Evolutionary conservation across 1,284 basidiomycete species (phyloP).

Genomic region (Sanghuangporus sanghuang): DNA sequence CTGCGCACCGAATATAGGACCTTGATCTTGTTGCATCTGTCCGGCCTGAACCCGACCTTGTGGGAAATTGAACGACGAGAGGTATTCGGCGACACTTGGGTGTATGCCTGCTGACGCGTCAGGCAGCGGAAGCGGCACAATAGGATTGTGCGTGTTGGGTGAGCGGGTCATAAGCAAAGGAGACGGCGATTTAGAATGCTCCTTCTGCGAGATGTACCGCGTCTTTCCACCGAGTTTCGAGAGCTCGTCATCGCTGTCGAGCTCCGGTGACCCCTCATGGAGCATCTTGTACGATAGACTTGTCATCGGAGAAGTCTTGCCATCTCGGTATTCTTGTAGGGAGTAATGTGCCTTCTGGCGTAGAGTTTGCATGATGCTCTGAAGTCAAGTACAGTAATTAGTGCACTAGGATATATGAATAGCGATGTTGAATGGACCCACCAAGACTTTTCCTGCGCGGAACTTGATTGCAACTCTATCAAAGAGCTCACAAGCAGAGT

Average conservation of each 20-base stretch:
- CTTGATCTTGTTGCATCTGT: background rate
- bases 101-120: conserved; percentile 41
- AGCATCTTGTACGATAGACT: conserved; percentile 28
- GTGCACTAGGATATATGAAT: background rate
- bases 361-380: conserved; percentile 43
- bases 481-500: conserved; percentile 74
- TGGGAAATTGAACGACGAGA: conserved; percentile 48
- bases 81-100: conserved; percentile 58
- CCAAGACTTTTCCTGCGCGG: conserved; percentile 63
- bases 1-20: background rate
- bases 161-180: conserved; percentile 54
- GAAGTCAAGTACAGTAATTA: conserved; percentile 19
- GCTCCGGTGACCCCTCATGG: conserved; percentile 42
- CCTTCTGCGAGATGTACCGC: conserved; percentile 61
- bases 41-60: conserved; percentile 13
- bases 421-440: conserved; percentile 29
- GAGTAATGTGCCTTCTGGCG: conserved; percentile 62
- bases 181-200: conserved; percentile 39
- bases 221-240: conserved; percentile 67
- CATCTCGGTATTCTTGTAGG: conserved; percentile 57
- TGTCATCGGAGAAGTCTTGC: conserved; percentile 44
- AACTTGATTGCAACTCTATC: conserved; percentile 65
- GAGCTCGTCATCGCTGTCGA: conserved; percentile 63
- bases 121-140: conserved; percentile 46
- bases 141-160: conserved; percentile 60